Percentiles rank a stretch among this genome's conserved stretches.
phyloP scores from a whole-genome alignment of 2,329 filamentous ascomycete species.

The Diaporthe ampelina region DNA sequence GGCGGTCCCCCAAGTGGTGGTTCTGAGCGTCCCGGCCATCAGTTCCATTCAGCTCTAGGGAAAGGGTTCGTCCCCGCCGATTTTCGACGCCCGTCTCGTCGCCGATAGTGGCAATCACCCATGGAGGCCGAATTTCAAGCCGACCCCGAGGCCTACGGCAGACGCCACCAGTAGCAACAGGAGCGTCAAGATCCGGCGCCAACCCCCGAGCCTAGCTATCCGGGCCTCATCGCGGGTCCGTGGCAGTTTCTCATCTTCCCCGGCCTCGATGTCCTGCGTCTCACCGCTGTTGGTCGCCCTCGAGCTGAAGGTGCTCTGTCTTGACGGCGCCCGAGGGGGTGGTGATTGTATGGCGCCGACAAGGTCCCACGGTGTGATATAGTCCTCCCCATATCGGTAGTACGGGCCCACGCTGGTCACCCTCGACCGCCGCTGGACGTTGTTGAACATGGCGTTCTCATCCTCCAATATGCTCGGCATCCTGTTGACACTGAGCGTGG shows the following conservation, averaged over 20 bases:
- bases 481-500: slow-evolving; percentile 26
- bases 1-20: background rate
- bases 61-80: background rate
- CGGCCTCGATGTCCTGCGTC: slow-evolving; percentile 22
- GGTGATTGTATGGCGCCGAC: slow-evolving; percentile 26
- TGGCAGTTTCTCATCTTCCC: slow-evolving; percentile 27
- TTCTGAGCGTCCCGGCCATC: background rate
- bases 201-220: slow-evolving; percentile 48
- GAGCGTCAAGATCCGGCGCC: slow-evolving; percentile 52
- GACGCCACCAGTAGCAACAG: slow-evolving; percentile 50
- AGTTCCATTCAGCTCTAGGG: background rate
- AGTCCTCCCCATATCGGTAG: slow-evolving; percentile 42
- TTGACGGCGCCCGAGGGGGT: slow-evolving; percentile 8
- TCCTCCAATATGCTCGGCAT: slow-evolving; percentile 39
- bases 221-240: slow-evolving; percentile 41
- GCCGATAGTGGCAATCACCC: background rate
- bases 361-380: slow-evolving; percentile 37
- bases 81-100: background rate
- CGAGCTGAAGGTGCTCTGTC: slow-evolving; percentile 22
- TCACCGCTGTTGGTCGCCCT: slow-evolving; percentile 26
- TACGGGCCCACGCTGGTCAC: slow-evolving; percentile 14
- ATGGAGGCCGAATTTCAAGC: slow-evolving; percentile 45
- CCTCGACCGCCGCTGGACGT: slow-evolving; percentile 13
- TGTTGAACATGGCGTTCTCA: slow-evolving; percentile 30
- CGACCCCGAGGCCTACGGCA: slow-evolving; percentile 56